Evolutionary conservation across 2,329 filamentous ascomycete species (phyloP).

Genomic region (Diaporthe longicolla): DNA sequence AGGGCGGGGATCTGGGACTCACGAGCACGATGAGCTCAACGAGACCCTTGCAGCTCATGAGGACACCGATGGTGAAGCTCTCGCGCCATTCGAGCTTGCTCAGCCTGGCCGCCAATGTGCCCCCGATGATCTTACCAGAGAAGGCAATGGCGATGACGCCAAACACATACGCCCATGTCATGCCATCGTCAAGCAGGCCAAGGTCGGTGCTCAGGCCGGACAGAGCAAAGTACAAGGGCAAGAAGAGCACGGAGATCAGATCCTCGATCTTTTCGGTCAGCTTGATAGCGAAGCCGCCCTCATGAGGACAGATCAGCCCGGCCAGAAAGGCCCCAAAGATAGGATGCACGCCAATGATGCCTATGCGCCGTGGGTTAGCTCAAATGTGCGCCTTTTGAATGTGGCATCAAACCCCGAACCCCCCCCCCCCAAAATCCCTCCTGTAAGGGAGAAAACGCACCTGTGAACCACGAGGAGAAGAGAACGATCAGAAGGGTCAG

Average conservation of each 20-base stretch:
- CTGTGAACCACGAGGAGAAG: constrained; percentile 86
- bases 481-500: constrained; percentile 86
- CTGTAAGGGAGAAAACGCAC: constrained; percentile 34
- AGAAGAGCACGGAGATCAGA: constrained; percentile 84
- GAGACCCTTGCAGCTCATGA: constrained; percentile 98
- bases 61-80: constrained; percentile 85
- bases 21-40: constrained; percentile 96
- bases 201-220: constrained; percentile 92
- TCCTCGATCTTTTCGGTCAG: constrained; percentile 96
- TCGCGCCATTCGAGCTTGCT: constrained; percentile 91
- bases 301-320: constrained; percentile 90
- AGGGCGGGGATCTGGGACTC: constrained; percentile 50
- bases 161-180: constrained; percentile 91
- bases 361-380: constrained; percentile 44
- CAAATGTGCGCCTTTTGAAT: no score
- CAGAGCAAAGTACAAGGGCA: constrained; percentile 93
- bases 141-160: constrained; percentile 88
- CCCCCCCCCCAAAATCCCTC: no score
- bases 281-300: constrained; percentile 91
- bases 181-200: constrained; percentile 84
- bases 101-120: constrained; percentile 80
- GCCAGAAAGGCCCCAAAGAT: constrained; percentile 96
- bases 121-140: constrained; percentile 86
- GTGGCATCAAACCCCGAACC: no score
- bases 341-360: constrained; percentile 91